Base-by-base conservation (phyloP, 2,329 filamentous ascomycete species). In the Stagonosporopsis tanaceti region DNA sequence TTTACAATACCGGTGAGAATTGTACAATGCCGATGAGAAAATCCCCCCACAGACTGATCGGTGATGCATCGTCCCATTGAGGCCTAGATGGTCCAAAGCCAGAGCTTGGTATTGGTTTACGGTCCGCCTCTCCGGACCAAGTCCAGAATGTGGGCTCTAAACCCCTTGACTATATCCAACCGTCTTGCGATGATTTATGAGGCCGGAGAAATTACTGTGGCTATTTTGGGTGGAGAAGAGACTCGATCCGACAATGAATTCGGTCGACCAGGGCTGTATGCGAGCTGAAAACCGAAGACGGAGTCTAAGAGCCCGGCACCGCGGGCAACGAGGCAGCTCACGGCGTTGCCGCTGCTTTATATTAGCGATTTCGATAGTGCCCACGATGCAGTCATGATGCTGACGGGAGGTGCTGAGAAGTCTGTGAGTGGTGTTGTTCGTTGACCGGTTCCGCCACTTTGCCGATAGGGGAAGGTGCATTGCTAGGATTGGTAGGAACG, bases 361-460 rank as follows among this genome's bases (percentile, higher is more conserved):
- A 44, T 11, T 44, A 34, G 34, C 44, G 8, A 20, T 38, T 54
- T 54, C 51, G 37, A 54, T 54, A 54, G 51, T 54, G 28, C 20
- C 34, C 25, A 45, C 25, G 48, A 35, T 53, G 54, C 54, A 48
- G 48, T 45, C 39, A 57, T 45, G 39, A 45, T 35, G 54, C 48
- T 52, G 54, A 57, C 48, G 50, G 11, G 48, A 45, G 34, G 44
- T 52, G 37, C 38, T 34, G 28, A n/a, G 32, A 28, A 24, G 20
- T 27, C 17, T n/a, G 32, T 45, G 45, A 57, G 32, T 57, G 54
- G 54, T 53, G 25, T 35, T 45, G 22, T 30, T 6, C 45, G 35
- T 46, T 57, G 50, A 57, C 54, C 50, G 54, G 54, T 48, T 25
- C 15, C 24, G 42, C 38, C 30, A 44, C 51, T 41, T 53, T 53